Evolutionary conservation across 164 flowering plant genomes (phyloP).

Genomic region (Aristolochia fimbriata): DNA sequence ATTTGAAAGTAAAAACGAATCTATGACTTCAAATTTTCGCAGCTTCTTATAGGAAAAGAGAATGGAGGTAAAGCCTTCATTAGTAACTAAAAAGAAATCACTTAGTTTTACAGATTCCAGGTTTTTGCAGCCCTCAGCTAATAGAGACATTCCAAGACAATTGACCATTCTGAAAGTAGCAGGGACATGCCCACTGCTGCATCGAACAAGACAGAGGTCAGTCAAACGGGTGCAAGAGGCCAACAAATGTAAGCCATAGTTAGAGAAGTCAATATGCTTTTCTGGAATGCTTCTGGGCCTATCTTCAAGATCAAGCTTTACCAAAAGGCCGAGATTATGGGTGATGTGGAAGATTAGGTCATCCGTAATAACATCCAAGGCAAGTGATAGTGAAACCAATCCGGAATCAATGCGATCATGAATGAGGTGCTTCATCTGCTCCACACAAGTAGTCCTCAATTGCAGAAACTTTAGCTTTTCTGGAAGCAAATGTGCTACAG

Average conservation of each 20-base stretch:
- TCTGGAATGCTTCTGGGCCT: constrained; percentile 20
- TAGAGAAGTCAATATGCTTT: constrained; percentile 24
- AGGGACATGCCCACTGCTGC: constrained; percentile 12
- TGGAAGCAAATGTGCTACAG: constrained; percentile 19
- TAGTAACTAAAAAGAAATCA: constrained; percentile 40
- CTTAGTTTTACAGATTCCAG: constrained; percentile 30
- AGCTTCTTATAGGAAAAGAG: constrained; percentile 25
- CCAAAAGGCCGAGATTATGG: constrained; percentile 17
- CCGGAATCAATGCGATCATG: constrained; percentile 4
- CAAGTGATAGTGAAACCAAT: constrained; percentile 28
- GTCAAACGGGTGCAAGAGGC: constrained; percentile 19
- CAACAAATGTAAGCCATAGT: constrained; percentile 29
- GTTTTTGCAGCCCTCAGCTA: constrained; percentile 27
- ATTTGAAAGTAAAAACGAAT: constrained; percentile 26
- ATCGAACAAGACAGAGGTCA: constrained; percentile 28
- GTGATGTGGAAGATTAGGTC: constrained; percentile 20
- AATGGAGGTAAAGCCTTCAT: constrained; percentile 41
- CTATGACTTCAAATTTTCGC: constrained; percentile 31
- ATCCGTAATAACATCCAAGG: constrained; percentile 28
- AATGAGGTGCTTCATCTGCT: constrained; percentile 15
- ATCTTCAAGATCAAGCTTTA: constrained; percentile 37
- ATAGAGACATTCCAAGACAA: constrained; percentile 36
- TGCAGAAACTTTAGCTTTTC: constrained; percentile 22
- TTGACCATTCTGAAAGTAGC: constrained; percentile 27
- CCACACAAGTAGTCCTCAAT: constrained; percentile 24